Percentiles rank a stretch among this genome's conserved stretches.
Evolutionary conservation across 2,329 filamentous ascomycete species (phyloP).

Genomic region (Pezizomycotina sp.): DNA sequence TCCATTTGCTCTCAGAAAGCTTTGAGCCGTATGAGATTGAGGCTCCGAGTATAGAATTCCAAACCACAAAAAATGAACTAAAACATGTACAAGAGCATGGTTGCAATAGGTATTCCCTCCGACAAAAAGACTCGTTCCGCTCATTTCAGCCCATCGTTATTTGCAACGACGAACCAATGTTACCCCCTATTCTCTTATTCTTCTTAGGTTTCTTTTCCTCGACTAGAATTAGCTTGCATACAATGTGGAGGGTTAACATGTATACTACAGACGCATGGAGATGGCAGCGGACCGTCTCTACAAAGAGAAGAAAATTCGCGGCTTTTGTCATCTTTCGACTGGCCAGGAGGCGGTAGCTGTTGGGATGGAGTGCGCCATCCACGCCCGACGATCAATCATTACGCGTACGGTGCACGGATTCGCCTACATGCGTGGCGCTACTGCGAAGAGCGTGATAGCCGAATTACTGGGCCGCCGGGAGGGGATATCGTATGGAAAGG

Average conservation of each 20-base stretch:
- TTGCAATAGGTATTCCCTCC: conserved; percentile 62
- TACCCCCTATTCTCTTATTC: background rate
- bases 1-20: conserved; percentile 91
- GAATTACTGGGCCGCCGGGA: conserved; percentile 88
- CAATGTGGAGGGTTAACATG: conserved; percentile 15
- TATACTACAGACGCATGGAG: conserved; percentile 82
- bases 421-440: conserved; percentile 85
- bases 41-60: conserved; percentile 78
- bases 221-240: too few relatives aligned
- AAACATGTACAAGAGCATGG: conserved; percentile 99
- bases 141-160: conserved; percentile 2
- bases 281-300: conserved; percentile 97
- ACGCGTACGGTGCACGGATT: conserved; percentile 99
- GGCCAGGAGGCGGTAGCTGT: conserved; percentile 95
- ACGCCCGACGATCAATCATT: conserved; percentile 81
- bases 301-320: conserved; percentile 99
- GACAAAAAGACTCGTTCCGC: too few relatives aligned
- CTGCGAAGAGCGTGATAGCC: conserved; percentile 82
- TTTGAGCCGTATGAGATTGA: conserved; percentile 99
- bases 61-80: conserved; percentile 92
- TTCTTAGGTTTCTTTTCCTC: background rate
- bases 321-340: conserved; percentile 97
- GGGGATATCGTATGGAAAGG: conserved; percentile 98
- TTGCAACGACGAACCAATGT: background rate
- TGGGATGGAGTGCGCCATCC: conserved; percentile 92